A percentile compares a stretch with the other conserved stretches of the same genome.
Conservation (phyloP, 2,329 filamentous ascomycete species). For the Fusarium sp. region DNA sequence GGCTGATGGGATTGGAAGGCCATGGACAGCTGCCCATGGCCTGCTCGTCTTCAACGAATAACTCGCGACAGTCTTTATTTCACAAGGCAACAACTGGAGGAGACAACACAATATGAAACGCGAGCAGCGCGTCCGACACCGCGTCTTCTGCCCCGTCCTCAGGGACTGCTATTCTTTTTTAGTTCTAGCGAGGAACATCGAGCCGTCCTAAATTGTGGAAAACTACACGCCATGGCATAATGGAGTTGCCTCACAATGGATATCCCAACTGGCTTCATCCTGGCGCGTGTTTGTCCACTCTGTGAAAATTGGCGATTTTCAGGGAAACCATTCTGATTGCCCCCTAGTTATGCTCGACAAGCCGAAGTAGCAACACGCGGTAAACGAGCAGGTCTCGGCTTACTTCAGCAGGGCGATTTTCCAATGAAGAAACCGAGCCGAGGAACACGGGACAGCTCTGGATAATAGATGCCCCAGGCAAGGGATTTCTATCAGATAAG, state of each 20-base stretch:
- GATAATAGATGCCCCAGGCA: neutral
- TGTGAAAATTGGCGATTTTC: slow-evolving; percentile 7
- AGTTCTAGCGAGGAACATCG: slow-evolving; percentile 5
- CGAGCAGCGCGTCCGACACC: slow-evolving; percentile 12
- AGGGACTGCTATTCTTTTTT: slow-evolving; percentile 8
- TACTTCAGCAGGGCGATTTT: slow-evolving; percentile 11
- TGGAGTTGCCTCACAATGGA: slow-evolving; percentile 27
- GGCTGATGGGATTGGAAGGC: slow-evolving; percentile 8
- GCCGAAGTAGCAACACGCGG: slow-evolving; percentile 16
- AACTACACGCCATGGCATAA: slow-evolving; percentile 22
- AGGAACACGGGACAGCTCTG: neutral
- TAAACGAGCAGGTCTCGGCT: slow-evolving; percentile 26
- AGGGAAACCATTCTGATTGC: slow-evolving; percentile 6
- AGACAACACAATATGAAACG: slow-evolving; percentile 29
- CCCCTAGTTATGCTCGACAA: neutral
- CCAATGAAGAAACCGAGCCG: neutral
- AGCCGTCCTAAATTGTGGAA: slow-evolving; percentile 4
- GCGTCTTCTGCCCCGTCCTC: slow-evolving; percentile 18
- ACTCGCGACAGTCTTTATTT: neutral
- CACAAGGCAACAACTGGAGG: slow-evolving; percentile 12
- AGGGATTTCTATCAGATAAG: neutral
- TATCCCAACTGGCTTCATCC: slow-evolving; percentile 35
- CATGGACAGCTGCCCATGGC: neutral
- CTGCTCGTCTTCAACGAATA: slow-evolving; percentile 14
- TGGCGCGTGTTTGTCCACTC: slow-evolving; percentile 17